These are phyloP conservation scores for Leccinum ponderosum DNA, from an alignment of 1,284 basidiomycete species.

Conservation along the genomic window DNA sequence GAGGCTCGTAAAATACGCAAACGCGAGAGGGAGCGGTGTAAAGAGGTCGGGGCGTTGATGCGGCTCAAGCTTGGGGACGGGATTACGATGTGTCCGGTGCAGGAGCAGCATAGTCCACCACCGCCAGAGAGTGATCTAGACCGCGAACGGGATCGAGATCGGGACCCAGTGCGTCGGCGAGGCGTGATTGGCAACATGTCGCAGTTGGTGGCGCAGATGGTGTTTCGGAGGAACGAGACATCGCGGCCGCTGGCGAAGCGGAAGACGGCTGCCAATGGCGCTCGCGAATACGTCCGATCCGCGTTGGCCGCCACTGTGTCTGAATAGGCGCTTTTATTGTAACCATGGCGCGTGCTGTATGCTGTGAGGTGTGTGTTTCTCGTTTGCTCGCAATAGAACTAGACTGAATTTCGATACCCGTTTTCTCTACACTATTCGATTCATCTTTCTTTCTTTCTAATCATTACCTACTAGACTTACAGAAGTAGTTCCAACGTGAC, in stretches of 20 bases:
- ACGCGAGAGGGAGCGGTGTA: constrained; percentile 49
- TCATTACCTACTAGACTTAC: constrained; percentile 16
- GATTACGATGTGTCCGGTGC: constrained; percentile 18
- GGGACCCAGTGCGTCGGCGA: constrained; percentile 23
- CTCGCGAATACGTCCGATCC: constrained; percentile 28
- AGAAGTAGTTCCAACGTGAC: constrained; percentile 10
- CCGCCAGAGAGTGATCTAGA: constrained; percentile 17
- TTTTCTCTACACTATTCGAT: constrained; percentile 14
- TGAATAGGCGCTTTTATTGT: constrained; percentile 17
- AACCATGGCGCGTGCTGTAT: constrained; percentile 12
- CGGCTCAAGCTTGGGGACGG: constrained; percentile 45
- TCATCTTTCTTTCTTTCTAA: neutral
- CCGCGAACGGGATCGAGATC: constrained; percentile 9
- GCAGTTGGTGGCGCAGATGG: constrained; percentile 58
- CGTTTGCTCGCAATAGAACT: constrained; percentile 9
- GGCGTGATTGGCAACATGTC: constrained; percentile 40
- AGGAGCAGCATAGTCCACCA: constrained; percentile 15
- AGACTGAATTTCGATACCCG: constrained; percentile 22
- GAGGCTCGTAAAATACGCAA: constrained; percentile 48
- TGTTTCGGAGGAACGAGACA: constrained; percentile 46
- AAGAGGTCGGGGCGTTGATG: constrained; percentile 52
- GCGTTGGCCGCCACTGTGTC: constrained; percentile 20
- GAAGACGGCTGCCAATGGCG: constrained; percentile 17
- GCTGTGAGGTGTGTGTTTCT: constrained; percentile 32
- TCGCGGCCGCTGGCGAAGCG: constrained; percentile 40